A percentile compares a stretch with the other conserved stretches of the same genome.
Evolutionary conservation across 2,329 filamentous ascomycete species (phyloP).

Genomic region (Zelopaecilomyces penicillatus): DNA sequence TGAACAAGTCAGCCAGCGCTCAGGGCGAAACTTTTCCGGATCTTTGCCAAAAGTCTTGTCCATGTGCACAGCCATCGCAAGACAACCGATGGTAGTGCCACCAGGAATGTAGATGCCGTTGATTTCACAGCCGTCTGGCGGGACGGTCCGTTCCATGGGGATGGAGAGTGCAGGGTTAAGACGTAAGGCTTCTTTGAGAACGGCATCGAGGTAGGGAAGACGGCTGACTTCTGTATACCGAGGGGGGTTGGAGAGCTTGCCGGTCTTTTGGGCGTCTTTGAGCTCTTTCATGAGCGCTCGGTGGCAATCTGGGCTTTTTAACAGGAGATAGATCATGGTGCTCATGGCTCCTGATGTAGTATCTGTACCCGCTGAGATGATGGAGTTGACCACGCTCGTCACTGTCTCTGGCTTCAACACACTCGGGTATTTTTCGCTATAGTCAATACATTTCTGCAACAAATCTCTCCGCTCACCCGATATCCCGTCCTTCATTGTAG

Average conservation of each 20-base stretch:
- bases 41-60: slow-evolving; percentile 22
- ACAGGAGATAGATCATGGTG: slow-evolving; percentile 34
- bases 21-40: slow-evolving; percentile 28
- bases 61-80: slow-evolving; percentile 27
- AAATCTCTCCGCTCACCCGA: too few species aligned
- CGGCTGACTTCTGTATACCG: slow-evolving; percentile 26
- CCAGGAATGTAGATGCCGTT: slow-evolving; percentile 23
- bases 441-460: too few species aligned
- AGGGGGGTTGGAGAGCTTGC: slow-evolving; percentile 20
- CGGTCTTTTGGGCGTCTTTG: background rate
- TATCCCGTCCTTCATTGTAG: too few species aligned
- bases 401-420: too few species aligned
- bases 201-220: slow-evolving; percentile 45
- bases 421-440: too few species aligned
- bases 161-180: slow-evolving; percentile 40
- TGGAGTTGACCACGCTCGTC: slow-evolving; percentile 14
- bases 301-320: slow-evolving; percentile 20
- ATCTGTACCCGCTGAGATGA: slow-evolving; percentile 31
- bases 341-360: slow-evolving; percentile 37
- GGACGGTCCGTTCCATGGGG: slow-evolving; percentile 39
- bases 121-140: slow-evolving; percentile 33
- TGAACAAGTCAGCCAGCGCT: slow-evolving; percentile 27
- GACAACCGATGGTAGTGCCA: slow-evolving; percentile 23
- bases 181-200: slow-evolving; percentile 44
- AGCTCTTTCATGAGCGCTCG: slow-evolving; percentile 14